A percentile compares a stretch with the other conserved stretches of the same genome.
phyloP scores from a whole-genome alignment of 768 basidiomycete species.

The Trametes cingulata region DNA sequence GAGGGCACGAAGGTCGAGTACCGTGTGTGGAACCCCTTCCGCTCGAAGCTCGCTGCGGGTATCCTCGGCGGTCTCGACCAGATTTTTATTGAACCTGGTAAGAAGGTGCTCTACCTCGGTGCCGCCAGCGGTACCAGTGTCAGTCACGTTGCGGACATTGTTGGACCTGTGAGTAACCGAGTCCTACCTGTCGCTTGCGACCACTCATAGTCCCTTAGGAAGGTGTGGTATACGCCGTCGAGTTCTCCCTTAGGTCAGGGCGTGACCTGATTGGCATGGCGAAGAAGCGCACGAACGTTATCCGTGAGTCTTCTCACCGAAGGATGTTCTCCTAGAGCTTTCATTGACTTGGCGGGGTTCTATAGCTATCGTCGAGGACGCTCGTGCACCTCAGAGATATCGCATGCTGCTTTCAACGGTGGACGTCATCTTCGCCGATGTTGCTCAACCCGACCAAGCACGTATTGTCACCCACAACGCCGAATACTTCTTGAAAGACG shows the following conservation, averaged over 20 bases:
- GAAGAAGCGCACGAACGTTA: conserved; percentile 98
- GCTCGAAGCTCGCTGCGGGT: conserved; percentile 94
- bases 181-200: background rate
- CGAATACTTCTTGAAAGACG: conserved; percentile 93
- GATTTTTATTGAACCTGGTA: conserved; percentile 90
- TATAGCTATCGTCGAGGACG: conserved; percentile 94
- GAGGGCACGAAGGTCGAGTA: conserved; percentile 92
- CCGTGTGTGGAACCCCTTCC: conserved; percentile 99
- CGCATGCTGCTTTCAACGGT: conserved; percentile 95
- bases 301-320: conserved; percentile 62
- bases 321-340: background rate
- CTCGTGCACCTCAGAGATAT: conserved; percentile 94
- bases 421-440: conserved; percentile 97
- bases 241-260: conserved; percentile 95
- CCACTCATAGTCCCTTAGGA: conserved; percentile 51
- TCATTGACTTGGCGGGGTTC: background rate
- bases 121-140: conserved; percentile 98
- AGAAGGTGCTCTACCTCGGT: conserved; percentile 96
- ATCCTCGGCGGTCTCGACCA: conserved; percentile 93
- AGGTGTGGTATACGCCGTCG: conserved; percentile 96
- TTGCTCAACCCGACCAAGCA: conserved; percentile 98
- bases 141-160: conserved; percentile 98
- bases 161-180: conserved; percentile 76
- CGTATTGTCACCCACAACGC: conserved; percentile 95
- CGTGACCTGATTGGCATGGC: conserved; percentile 99